Conservation (phyloP, 495 filamentous ascomycete species). For the Physcia stellaris region DNA sequence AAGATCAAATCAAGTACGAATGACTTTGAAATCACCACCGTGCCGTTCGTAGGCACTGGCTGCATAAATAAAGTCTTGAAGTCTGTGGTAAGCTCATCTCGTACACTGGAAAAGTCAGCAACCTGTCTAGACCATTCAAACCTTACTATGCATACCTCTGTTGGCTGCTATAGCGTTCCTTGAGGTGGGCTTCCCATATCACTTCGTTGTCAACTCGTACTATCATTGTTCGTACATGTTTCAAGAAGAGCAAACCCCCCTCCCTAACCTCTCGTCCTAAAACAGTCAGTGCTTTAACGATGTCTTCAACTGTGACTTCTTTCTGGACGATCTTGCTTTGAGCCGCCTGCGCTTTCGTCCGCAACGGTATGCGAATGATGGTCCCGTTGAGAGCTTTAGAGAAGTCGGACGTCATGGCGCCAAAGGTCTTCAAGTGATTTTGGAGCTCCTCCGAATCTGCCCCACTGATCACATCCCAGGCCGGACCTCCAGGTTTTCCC, state of each 20-base stretch:
- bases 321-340: slow-evolving; percentile 19
- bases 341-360: slow-evolving; percentile 18
- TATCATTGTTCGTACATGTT: slow-evolving; percentile 20
- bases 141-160: not conserved
- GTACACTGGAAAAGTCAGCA: not conserved
- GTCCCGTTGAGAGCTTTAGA: slow-evolving; percentile 19
- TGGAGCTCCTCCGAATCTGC: slow-evolving; percentile 17
- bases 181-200: slow-evolving; percentile 14
- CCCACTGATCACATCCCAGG: slow-evolving; percentile 22
- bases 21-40: slow-evolving; percentile 4
- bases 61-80: slow-evolving; percentile 6
- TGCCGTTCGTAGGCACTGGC: not conserved
- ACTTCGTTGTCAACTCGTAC: slow-evolving; percentile 15
- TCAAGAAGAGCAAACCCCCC: slow-evolving; percentile 25
- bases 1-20: slow-evolving; percentile 10
- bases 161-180: no score
- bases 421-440: slow-evolving; percentile 25
- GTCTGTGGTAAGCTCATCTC: slow-evolving; percentile 1
- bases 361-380: slow-evolving; percentile 30
- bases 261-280: slow-evolving; percentile 22
- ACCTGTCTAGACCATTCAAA: not conserved
- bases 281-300: slow-evolving; percentile 19
- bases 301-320: slow-evolving; percentile 15
- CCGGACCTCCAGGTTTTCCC: slow-evolving; percentile 22
- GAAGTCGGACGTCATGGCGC: slow-evolving; percentile 11